Percentiles rank a stretch among this genome's conserved stretches.
Conservation (phyloP, 2,329 filamentous ascomycete species). For the Delphinella strobiligena region DNA sequence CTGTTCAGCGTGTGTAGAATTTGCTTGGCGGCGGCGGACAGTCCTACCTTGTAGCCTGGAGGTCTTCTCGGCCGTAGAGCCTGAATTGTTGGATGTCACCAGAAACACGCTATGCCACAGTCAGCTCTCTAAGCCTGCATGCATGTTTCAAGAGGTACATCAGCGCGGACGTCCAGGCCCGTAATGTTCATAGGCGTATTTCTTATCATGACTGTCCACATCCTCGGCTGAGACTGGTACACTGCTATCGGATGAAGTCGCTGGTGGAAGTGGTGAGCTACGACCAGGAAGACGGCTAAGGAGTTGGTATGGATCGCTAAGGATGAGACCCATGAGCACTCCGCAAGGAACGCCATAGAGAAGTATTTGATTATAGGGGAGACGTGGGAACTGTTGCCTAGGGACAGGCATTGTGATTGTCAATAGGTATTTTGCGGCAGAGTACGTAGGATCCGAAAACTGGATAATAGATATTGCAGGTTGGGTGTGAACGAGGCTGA, state of each 20-base stretch:
- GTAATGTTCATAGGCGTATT: neutral
- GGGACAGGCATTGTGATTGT: neutral
- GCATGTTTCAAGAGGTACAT: neutral
- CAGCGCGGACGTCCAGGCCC: neutral
- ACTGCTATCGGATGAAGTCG: neutral
- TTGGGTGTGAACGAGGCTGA: no score
- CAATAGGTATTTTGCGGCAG: no score
- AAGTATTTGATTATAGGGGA: neutral
- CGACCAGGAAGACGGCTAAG: neutral
- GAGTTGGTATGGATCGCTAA: neutral
- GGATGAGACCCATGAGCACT: constrained; percentile 3
- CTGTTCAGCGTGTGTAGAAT: no score
- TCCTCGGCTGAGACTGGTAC: neutral
- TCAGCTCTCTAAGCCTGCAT: no score
- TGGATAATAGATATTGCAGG: no score
- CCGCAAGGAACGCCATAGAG: neutral
- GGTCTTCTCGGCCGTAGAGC: no score
- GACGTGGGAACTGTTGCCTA: neutral
- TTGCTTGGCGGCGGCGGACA: no score
- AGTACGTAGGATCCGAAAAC: no score
- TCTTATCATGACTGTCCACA: neutral
- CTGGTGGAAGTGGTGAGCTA: neutral
- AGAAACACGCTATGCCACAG: no score
- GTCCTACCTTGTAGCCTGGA: no score
- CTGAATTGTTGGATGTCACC: no score